Evolutionary conservation across 352 stramenopile species (phyloP).

Genomic region (Pythium insidiosum): DNA sequence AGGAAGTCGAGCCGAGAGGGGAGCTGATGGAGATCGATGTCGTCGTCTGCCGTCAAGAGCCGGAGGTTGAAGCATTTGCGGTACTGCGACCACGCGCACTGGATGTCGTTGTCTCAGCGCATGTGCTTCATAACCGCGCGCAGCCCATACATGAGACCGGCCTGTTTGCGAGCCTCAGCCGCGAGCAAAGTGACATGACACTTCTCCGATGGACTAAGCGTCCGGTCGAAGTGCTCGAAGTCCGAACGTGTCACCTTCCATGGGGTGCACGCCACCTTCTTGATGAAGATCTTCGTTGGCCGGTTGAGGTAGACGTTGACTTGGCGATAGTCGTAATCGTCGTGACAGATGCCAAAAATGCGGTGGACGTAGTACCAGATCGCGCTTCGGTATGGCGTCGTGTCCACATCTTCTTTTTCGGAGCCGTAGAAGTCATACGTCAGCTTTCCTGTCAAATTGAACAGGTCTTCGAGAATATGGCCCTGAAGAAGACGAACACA

Average conservation of each 20-base stretch:
- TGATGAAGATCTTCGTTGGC: conserved; percentile 82
- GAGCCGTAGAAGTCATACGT: conserved; percentile 74
- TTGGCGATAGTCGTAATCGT: conserved; percentile 84
- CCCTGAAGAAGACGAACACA: conserved; percentile 13
- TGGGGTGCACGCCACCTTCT: conserved; percentile 80
- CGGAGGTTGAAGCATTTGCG: too few relatives aligned
- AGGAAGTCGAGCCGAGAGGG: too few relatives aligned
- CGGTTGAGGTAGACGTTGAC: conserved; percentile 79
- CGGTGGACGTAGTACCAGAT: conserved; percentile 87
- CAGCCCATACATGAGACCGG: conserved; percentile 80
- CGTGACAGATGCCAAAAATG: conserved; percentile 85
- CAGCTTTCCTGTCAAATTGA: conserved; percentile 80
- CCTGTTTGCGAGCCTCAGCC: conserved; percentile 80
- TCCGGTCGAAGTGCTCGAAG: conserved; percentile 82
- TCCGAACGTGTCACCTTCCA: conserved; percentile 77
- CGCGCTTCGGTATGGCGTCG: conserved; percentile 68
- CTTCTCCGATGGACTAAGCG: conserved; percentile 73
- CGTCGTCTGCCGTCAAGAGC: too few relatives aligned
- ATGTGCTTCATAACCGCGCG: conserved; percentile 85
- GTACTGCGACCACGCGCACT: too few relatives aligned
- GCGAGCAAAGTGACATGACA: conserved; percentile 80
- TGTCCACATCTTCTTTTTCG: conserved; percentile 64
- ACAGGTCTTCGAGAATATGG: conserved; percentile 80
- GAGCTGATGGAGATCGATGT: too few relatives aligned
- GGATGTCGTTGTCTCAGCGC: too few relatives aligned